Evolutionary conservation across 352 stramenopile genomes (phyloP).

Genomic region (Globisporangium carolinianum): DNA sequence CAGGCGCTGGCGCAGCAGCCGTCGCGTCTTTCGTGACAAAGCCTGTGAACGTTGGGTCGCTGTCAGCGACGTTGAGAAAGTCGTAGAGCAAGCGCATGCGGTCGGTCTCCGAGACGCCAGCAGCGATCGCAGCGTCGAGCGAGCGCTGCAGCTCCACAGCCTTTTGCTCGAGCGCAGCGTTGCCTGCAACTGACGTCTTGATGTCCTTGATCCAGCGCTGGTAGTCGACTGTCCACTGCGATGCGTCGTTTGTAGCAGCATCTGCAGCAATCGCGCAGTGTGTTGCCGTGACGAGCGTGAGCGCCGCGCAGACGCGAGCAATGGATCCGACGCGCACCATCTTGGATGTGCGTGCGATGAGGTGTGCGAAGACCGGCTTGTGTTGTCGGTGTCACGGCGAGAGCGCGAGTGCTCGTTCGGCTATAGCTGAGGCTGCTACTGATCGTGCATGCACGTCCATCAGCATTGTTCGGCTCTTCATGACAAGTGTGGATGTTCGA

Average conservation of each 20-base stretch:
- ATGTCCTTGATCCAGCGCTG: slow-evolving; percentile 10
- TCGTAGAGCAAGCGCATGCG: slow-evolving; percentile 11
- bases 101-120: slow-evolving; percentile 7
- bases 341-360: background rate
- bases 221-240: slow-evolving; percentile 8
- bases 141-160: slow-evolving; percentile 4
- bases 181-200: slow-evolving; percentile 5
- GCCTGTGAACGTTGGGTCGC: slow-evolving; percentile 8
- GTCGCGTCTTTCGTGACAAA: background rate
- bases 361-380: too few species aligned
- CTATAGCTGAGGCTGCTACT: too few species aligned
- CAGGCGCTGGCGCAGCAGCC: too few species aligned
- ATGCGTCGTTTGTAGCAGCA: background rate
- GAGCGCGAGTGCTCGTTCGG: too few species aligned
- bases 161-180: slow-evolving; percentile 1
- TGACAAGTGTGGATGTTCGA: too few species aligned
- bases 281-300: slow-evolving; percentile 1
- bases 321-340: background rate
- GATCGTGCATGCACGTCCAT: too few species aligned
- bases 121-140: slow-evolving; percentile 6
- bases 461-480: too few species aligned
- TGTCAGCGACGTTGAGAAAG: slow-evolving; percentile 4
- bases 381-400: too few species aligned
- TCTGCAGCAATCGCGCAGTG: background rate
- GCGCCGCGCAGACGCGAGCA: slow-evolving; percentile 1